Evolutionary conservation across 768 basidiomycete species (phyloP).

Genomic region (Mrakia gelida): DNA sequence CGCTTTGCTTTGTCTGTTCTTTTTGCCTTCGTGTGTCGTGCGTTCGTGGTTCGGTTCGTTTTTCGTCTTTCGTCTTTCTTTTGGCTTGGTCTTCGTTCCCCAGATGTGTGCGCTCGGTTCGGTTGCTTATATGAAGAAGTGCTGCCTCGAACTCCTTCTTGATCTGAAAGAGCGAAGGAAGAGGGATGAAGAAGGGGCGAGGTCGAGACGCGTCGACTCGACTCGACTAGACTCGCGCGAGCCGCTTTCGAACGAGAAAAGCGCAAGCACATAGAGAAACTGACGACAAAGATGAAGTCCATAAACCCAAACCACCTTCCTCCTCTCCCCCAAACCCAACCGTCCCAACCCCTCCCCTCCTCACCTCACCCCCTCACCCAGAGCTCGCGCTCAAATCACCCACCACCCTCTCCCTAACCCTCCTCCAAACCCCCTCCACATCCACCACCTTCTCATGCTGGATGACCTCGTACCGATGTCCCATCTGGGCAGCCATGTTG

Average conservation of each 20-base stretch:
- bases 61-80: not conserved
- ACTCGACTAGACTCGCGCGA: no score
- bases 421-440: slow-evolving; percentile 38
- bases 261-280: not conserved
- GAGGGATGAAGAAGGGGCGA: not conserved
- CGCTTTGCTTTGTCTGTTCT: not conserved
- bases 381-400: not conserved
- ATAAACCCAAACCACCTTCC: no score
- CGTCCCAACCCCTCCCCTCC: no score
- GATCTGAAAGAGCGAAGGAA: no score
- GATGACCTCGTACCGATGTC: slow-evolving; percentile 37
- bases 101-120: not conserved
- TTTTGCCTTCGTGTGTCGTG: not conserved
- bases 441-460: slow-evolving; percentile 35
- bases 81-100: not conserved
- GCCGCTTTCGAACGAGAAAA: not conserved
- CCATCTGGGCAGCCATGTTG: slow-evolving; percentile 41
- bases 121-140: not conserved
- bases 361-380: not conserved
- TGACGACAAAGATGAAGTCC: not conserved
- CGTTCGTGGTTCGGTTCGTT: not conserved
- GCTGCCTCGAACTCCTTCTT: no score
- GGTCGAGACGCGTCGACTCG: not conserved
- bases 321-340: no score
- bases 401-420: slow-evolving; percentile 27